A percentile compares a stretch with the other conserved stretches of the same genome.
These are phyloP conservation scores for Jatropha multifida DNA, from an alignment of 441 rosid genomes.

Conservation along the genomic window DNA sequence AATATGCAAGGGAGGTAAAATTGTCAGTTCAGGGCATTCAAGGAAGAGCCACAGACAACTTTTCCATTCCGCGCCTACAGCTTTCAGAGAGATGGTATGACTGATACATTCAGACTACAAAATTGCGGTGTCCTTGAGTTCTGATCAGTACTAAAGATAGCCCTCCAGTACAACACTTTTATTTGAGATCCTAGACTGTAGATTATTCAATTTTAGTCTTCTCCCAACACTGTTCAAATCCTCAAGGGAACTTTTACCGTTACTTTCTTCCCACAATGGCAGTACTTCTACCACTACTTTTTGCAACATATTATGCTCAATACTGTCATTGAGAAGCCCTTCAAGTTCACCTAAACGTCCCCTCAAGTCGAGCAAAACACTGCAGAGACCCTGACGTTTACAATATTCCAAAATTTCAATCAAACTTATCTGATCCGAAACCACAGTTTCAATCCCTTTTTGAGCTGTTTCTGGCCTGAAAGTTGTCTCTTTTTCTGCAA, in stretches of 20 bases:
- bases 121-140: constrained; percentile 31
- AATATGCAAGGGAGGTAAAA: not conserved
- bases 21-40: not conserved
- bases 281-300: constrained; percentile 66
- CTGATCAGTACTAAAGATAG: constrained; percentile 40
- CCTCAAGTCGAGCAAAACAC: constrained; percentile 67
- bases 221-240: constrained; percentile 37
- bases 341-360: constrained; percentile 48
- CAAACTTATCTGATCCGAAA: constrained; percentile 49
- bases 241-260: constrained; percentile 18
- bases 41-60: not conserved
- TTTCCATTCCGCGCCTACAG: not conserved
- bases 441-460: constrained; percentile 49
- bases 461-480: constrained; percentile 33
- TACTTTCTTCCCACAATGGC: constrained; percentile 53
- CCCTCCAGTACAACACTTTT: constrained; percentile 62
- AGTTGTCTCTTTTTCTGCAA: constrained; percentile 38
- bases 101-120: not conserved
- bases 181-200: constrained; percentile 42
- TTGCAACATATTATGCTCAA: constrained; percentile 55
- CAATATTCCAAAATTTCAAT: constrained; percentile 58
- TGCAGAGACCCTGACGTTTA: constrained; percentile 52
- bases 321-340: constrained; percentile 50
- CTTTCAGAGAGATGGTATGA: not conserved
- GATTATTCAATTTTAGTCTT: constrained; percentile 42